These are phyloP conservation scores for Cladophialophora immunda DNA, from an alignment of 2,329 filamentous ascomycete genomes.

Conservation along the genomic window DNA sequence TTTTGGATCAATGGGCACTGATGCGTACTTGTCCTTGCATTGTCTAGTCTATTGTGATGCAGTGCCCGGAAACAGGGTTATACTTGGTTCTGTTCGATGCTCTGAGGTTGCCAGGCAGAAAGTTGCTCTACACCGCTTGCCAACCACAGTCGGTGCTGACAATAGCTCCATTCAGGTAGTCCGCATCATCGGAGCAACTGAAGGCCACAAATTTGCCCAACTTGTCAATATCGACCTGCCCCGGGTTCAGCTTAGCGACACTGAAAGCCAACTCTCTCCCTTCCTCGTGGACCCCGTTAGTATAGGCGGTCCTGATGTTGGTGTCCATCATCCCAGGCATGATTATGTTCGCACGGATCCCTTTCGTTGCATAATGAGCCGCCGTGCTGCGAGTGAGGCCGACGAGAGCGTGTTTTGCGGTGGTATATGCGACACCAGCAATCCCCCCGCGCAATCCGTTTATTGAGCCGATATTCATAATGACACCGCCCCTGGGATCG, in stretches of 20 bases:
- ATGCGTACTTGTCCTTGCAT: no score
- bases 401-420: constrained; percentile 63
- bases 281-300: not conserved
- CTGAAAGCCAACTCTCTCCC: not conserved
- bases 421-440: constrained; percentile 60
- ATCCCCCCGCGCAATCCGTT: not conserved
- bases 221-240: not conserved
- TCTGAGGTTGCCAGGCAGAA: no score
- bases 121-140: not conserved
- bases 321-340: constrained; percentile 65
- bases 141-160: not conserved
- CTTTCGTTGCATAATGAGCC: constrained; percentile 62
- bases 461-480: not conserved
- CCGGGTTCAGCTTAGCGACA: not conserved
- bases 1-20: no score
- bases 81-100: no score
- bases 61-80: no score
- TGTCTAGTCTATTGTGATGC: no score
- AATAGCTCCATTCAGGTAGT: not conserved
- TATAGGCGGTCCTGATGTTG: constrained; percentile 54
- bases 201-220: not conserved
- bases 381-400: constrained; percentile 67
- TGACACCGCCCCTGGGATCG: not conserved
- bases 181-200: not conserved
- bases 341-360: constrained; percentile 62